Evolutionary conservation across 345 rosid genomes (phyloP), one percentile per base, ranked within the genome.

Genomic region (Gossypium australe): DNA sequence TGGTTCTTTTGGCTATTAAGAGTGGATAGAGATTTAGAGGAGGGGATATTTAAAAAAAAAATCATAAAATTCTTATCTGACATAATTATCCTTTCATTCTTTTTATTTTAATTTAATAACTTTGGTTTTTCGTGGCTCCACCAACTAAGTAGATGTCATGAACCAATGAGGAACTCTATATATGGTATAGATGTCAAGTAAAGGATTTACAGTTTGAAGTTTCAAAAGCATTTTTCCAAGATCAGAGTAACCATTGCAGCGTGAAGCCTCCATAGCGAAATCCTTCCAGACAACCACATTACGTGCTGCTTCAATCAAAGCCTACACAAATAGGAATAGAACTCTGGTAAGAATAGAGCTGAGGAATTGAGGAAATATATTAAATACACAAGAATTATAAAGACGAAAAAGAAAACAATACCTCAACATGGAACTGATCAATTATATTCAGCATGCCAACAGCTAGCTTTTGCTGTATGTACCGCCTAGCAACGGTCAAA

Each of bases 161-260:
- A 53, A 55, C 41, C 41, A 34, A 34, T 34, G 41, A 34, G 41
- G 41, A 34, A 34, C 41, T 34, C 7, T 34, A 34, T 34, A 34
- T 34, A 34, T 34, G 2, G 1, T 34, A 34, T 34, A 18, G 9
- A 44, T 17, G 38, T 65, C 20, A 41, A 64, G 38, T 34, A 4
- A 74, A 80, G 76, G 75, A 60, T 75, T 85, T 92, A 96, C 98
- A 47, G 65, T 86, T 57, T 92, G 90, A 80, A 96, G 92, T 85
- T 89, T 96, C 87, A 89, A 76, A 79, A 96, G 97, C 97, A 92
- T 92, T 82, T 75, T 84, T 77, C 97, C 99, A 65, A 96, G 90
- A 66, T 90, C 97, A 72, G 84, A 79, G 86, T 96, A 96, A 65
- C 90, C 90, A 77, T 64, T 76, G 78, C 98, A 88, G 58, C 79